Percentiles rank a stretch among this genome's conserved stretches.
These are phyloP conservation scores for Carallia brachiata DNA, from an alignment of 345 rosid species.

Conservation along the genomic window DNA sequence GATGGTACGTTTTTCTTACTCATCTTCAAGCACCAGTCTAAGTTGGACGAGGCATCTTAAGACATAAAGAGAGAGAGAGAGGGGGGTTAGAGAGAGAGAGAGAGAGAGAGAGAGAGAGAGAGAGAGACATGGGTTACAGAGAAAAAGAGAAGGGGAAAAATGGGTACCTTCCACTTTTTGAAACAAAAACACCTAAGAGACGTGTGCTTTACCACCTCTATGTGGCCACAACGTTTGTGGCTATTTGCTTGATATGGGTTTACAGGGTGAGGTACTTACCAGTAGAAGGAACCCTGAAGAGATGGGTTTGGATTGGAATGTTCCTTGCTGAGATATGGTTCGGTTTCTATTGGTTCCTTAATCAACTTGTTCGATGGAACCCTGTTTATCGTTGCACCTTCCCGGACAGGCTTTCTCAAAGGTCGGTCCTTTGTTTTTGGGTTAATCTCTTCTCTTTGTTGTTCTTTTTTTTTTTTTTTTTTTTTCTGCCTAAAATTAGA, in stretches of 20 bases:
- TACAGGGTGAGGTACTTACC: slow-evolving; percentile 20
- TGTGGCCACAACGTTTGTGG: slow-evolving; percentile 11
- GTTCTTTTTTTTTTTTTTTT: too few relatives aligned
- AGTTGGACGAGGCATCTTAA: too few relatives aligned
- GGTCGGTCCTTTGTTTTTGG: slow-evolving; percentile 3
- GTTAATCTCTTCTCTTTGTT: neutral
- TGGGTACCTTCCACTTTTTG: slow-evolving; percentile 11
- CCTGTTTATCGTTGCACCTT: slow-evolving; percentile 19
- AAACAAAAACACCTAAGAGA: slow-evolving; percentile 15
- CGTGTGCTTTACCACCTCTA: neutral
- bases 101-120: neutral
- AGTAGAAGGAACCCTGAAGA: neutral
- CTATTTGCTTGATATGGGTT: slow-evolving; percentile 16
- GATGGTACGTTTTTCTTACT: too few relatives aligned
- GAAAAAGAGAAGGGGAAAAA: neutral
- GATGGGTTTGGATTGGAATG: slow-evolving; percentile 31
- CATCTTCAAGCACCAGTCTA: too few relatives aligned
- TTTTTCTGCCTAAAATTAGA: too few relatives aligned
- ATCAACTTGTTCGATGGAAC: slow-evolving; percentile 22
- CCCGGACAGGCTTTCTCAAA: slow-evolving; percentile 27
- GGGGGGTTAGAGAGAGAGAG: too few relatives aligned
- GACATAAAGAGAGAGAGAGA: neutral
- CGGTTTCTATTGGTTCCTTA: slow-evolving; percentile 27
- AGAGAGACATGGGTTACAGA: neutral
- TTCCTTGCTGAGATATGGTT: slow-evolving; percentile 29